Evolutionary conservation across 768 basidiomycete genomes (phyloP), one percentile per base, ranked within the genome.

Genomic region (Calocera cornea): DNA sequence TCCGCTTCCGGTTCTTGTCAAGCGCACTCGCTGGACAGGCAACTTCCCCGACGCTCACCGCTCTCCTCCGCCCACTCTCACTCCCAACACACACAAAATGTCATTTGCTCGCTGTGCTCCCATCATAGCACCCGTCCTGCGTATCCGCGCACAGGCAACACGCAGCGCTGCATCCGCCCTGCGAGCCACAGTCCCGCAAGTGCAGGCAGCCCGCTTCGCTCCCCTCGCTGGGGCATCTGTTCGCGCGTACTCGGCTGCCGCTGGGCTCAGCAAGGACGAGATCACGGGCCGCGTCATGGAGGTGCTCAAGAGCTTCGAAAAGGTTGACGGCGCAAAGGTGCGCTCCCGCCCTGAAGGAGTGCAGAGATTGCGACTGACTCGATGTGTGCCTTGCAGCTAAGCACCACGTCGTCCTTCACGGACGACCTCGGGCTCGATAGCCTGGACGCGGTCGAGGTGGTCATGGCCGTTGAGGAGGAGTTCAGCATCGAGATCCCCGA

Each of bases 381-480:
- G 38, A 19, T 64, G 22, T 41, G 27, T 44, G 47, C 0, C 67
- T 31, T 49, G 29, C 69, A 95, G 94, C 80, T 97, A 73, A 81
- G 83, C 19, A 72, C 84, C 11, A 74, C 82, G 36, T 80, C 90
- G 12, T 82, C 84, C 12, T 94, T 97, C 77, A 78, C 85, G 65
- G 81, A 85, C 54, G 92, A 97, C 81, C 83, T 97, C 65, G 92
- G 91, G 34, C 83, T 97, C 34, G 97, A 99, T 79, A 97, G 94
- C 73, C 80, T 99, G 75, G 97, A 99, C 77, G 85, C 94, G 22
- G 95, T 99, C 22, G 97, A 99, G 77, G 94, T 97, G 31, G 91
- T 98, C 73, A 97, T 99, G 94, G 93, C 95, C 41, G 88, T 99
- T 72, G 97, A 99, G 80, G 97, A 94, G 92, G 97, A 98, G 74